Conservation (phyloP, 2,329 filamentous ascomycete species). For the Aurifilum marmelostoma region DNA sequence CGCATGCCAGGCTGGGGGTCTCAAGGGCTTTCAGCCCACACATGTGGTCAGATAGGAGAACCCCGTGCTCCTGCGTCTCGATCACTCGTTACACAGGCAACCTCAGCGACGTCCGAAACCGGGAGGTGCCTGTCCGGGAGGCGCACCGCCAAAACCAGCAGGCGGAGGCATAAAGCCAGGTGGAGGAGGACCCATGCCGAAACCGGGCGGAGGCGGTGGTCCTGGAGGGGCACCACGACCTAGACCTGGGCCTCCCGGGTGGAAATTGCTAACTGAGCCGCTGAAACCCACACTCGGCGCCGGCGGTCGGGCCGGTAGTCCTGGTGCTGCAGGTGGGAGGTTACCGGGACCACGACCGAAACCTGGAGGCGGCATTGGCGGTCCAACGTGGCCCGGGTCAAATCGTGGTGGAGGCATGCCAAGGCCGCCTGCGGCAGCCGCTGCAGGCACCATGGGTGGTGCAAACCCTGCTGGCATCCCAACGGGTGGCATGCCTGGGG, state of each 20-base stretch:
- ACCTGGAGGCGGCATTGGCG: constrained; percentile 26
- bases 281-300: constrained; percentile 49
- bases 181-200: constrained; percentile 41
- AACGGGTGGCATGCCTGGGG: constrained; percentile 34
- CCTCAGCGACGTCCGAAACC: constrained; percentile 34
- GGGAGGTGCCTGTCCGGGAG: constrained; percentile 30
- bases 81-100: not conserved
- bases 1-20: not conserved
- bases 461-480: constrained; percentile 43
- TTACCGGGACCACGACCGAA: constrained; percentile 36
- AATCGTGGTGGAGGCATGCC: constrained; percentile 31
- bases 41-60: not conserved
- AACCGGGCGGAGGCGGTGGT: constrained; percentile 42
- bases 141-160: constrained; percentile 34
- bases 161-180: constrained; percentile 50
- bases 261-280: constrained; percentile 51
- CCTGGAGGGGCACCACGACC: constrained; percentile 39
- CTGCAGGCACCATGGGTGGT: constrained; percentile 37
- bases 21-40: no score
- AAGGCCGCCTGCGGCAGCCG: constrained; percentile 32
- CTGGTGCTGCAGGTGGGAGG: constrained; percentile 54
- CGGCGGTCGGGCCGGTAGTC: constrained; percentile 54
- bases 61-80: not conserved
- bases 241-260: constrained; percentile 47
- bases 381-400: constrained; percentile 20